Evolutionary conservation across 139 green algal genomes (phyloP).

Genomic region (Raphidocelis subcapitata): DNA sequence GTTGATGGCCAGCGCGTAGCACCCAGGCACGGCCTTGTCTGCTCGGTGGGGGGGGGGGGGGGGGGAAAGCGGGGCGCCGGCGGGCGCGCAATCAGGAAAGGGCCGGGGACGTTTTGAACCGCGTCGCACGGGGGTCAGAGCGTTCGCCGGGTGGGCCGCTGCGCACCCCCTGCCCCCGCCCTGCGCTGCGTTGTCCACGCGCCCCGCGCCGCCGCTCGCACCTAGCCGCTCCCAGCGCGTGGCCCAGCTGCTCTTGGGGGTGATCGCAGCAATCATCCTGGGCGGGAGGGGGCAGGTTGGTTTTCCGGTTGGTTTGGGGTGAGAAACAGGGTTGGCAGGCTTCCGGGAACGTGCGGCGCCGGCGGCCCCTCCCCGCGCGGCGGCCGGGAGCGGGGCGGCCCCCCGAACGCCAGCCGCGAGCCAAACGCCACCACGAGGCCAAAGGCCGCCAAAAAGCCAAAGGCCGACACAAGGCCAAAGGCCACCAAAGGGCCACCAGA

Average conservation of each 20-base stretch:
- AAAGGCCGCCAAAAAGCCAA: too few relatives aligned
- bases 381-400: too few relatives aligned
- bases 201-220: constrained; percentile 7
- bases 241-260: constrained; percentile 65
- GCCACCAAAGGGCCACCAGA: neutral
- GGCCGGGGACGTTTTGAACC: neutral
- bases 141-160: neutral
- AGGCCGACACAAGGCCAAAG: too few relatives aligned
- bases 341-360: too few relatives aligned
- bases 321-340: too few relatives aligned
- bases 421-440: too few relatives aligned
- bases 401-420: too few relatives aligned
- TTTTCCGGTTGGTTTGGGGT: too few relatives aligned
- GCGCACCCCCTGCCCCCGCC: neutral
- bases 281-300: neutral
- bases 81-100: too few relatives aligned
- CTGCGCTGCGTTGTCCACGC: neutral
- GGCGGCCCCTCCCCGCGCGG: too few relatives aligned
- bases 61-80: neutral
- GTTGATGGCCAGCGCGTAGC: constrained; percentile 38
- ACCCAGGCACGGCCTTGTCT: constrained; percentile 35
- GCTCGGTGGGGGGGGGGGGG: neutral
- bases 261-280: constrained; percentile 66
- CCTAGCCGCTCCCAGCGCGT: constrained; percentile 70
- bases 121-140: too few relatives aligned